These are phyloP conservation scores for Scedosporium apiospermum DNA, from an alignment of 2,329 filamentous ascomycete species.

Conservation along the genomic window DNA sequence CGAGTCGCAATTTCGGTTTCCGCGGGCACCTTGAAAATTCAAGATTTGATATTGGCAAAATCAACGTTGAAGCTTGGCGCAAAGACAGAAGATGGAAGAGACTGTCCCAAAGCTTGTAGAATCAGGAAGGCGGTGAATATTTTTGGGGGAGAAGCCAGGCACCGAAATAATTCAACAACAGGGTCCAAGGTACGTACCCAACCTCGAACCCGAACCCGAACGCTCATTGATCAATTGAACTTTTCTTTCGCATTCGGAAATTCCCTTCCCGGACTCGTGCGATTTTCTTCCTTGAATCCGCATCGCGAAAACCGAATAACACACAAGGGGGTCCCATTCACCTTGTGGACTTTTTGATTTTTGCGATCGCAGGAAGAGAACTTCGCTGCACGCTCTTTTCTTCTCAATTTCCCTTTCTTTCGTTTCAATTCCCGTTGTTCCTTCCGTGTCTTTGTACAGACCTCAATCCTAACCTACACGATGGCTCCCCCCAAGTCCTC, in stretches of 20 bases:
- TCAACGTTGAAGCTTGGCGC: neutral
- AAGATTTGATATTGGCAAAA: neutral
- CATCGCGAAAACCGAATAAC: neutral
- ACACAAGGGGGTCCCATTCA: neutral
- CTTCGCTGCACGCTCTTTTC: neutral
- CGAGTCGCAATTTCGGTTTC: neutral
- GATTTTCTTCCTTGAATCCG: neutral
- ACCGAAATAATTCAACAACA: neutral
- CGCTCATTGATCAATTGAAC: neutral
- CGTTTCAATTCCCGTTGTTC: conserved; percentile 1
- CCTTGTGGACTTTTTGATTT: neutral
- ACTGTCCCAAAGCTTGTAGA: neutral
- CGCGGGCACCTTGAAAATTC: neutral
- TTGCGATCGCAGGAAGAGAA: neutral
- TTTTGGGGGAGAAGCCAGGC: neutral
- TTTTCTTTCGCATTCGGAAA: neutral
- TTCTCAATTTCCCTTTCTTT: conserved; percentile 4
- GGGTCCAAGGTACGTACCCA: neutral
- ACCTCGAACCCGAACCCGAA: neutral
- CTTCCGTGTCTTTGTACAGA: too few species aligned
- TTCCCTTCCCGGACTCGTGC: conserved; percentile 11
- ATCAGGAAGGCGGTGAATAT: conserved; percentile 1
- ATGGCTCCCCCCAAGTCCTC: conserved; percentile 8
- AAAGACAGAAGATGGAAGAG: neutral
- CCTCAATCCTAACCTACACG: conserved; percentile 1